Conservation (phyloP, 2,329 filamentous ascomycete species). For the Penicillium sp. region DNA sequence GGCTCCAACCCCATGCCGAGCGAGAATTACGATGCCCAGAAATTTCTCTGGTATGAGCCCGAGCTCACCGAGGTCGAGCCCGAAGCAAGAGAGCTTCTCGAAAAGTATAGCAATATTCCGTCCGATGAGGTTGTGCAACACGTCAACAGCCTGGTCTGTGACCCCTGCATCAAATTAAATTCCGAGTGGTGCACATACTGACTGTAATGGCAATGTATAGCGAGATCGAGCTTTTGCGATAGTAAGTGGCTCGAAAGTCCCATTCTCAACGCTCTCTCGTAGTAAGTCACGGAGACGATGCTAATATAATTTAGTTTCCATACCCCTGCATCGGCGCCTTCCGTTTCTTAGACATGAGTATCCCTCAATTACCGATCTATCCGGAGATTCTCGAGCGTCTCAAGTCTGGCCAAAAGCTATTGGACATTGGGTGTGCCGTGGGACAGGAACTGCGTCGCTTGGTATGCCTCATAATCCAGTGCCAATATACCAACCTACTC, state of each 20-base stretch:
- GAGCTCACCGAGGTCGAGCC: slow-evolving; percentile 24
- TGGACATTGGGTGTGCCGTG: slow-evolving; percentile 34
- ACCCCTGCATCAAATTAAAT: background rate
- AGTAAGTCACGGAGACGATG: too few species aligned
- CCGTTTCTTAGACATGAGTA: slow-evolving; percentile 32
- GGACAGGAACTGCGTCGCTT: slow-evolving; percentile 35
- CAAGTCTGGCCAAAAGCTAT: slow-evolving; percentile 29
- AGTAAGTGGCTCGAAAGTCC: slow-evolving; percentile 13
- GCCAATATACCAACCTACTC: background rate
- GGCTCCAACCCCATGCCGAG: slow-evolving; percentile 22
- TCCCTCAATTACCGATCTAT: slow-evolving; percentile 29
- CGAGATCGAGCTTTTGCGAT: slow-evolving; percentile 30
- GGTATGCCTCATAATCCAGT: slow-evolving; percentile 10
- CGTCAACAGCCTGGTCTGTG: slow-evolving; percentile 27
- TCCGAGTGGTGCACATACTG: background rate
- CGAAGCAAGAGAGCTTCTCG: slow-evolving; percentile 26
- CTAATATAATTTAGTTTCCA: slow-evolving; percentile 23
- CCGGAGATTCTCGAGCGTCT: slow-evolving; percentile 30
- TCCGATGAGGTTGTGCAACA: slow-evolving; percentile 23
- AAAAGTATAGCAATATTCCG: slow-evolving; percentile 29
- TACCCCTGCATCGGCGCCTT: slow-evolving; percentile 35
- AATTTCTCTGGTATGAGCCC: slow-evolving; percentile 29
- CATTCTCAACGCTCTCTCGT: too few species aligned
- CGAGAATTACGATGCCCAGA: slow-evolving; percentile 16
- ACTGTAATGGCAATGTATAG: slow-evolving; percentile 5